Percentiles rank a stretch among this genome's conserved stretches.
phyloP scores from a whole-genome alignment of 1,139 yeast genomes.

The Zygoascus sp. region DNA sequence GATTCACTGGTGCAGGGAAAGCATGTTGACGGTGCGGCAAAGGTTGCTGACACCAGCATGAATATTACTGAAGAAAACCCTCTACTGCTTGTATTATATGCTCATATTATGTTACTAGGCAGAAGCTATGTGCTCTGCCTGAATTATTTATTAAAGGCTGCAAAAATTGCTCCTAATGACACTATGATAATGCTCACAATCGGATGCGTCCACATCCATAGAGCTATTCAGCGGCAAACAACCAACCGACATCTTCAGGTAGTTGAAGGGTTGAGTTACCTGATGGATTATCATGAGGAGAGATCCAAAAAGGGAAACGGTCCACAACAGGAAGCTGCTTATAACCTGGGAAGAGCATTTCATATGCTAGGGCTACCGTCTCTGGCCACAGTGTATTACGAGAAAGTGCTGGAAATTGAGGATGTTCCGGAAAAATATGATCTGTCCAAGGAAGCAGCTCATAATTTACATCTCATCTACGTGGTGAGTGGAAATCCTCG shows the following conservation, averaged over 20 bases:
- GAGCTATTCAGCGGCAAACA: conserved; percentile 88
- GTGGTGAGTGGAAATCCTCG: conserved; percentile 66
- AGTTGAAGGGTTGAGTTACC: conserved; percentile 76
- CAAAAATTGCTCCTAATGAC: conserved; percentile 49
- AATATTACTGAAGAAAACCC: conserved; percentile 50
- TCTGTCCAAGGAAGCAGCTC: conserved; percentile 74
- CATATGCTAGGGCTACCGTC: conserved; percentile 75
- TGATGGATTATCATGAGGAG: conserved; percentile 63
- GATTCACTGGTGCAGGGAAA: conserved; percentile 59
- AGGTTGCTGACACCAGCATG: conserved; percentile 48
- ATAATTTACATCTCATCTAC: conserved; percentile 72
- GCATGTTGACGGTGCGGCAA: conserved; percentile 73
- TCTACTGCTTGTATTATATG: conserved; percentile 69
- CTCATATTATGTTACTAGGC: conserved; percentile 75
- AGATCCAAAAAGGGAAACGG: conserved; percentile 39
- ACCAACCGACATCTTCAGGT: conserved; percentile 81
- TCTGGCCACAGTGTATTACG: conserved; percentile 68
- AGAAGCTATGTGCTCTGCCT: conserved; percentile 77
- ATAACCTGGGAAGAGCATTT: conserved; percentile 78
- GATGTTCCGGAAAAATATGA: conserved; percentile 45
- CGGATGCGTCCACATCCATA: conserved; percentile 80
- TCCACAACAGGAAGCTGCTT: conserved; percentile 73
- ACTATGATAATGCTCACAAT: conserved; percentile 72
- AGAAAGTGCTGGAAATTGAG: conserved; percentile 51
- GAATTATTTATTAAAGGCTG: conserved; percentile 54